A percentile compares a stretch with the other conserved stretches of the same genome.
phyloP scores from a whole-genome alignment of 768 basidiomycete species.

The Fomitopsis serialis region DNA sequence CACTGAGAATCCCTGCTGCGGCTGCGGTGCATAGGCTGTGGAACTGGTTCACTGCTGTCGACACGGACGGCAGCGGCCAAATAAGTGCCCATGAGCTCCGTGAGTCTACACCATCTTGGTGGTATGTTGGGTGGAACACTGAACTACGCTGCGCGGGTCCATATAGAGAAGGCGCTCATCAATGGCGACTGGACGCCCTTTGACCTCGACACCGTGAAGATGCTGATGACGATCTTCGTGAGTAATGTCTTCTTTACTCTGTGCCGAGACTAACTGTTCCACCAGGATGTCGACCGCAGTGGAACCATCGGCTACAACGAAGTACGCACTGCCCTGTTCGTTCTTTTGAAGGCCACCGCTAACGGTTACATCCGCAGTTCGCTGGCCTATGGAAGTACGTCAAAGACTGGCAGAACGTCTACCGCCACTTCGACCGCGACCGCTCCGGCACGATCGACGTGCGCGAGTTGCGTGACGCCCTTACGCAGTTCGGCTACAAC shows the following conservation, averaged over 20 bases:
- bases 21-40: conserved; percentile 45
- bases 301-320: conserved; percentile 81
- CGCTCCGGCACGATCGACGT: conserved; percentile 75
- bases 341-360: background rate
- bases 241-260: conserved; percentile 22
- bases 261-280: background rate
- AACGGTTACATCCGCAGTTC: conserved; percentile 38
- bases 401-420: conserved; percentile 85
- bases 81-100: conserved; percentile 65
- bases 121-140: conserved; percentile 21
- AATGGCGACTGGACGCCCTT: conserved; percentile 78
- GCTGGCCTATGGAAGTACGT: conserved; percentile 78
- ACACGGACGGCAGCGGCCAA: conserved; percentile 60
- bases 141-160: background rate
- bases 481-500: conserved; percentile 74
- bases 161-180: conserved; percentile 40
- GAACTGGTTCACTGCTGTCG: conserved; percentile 69
- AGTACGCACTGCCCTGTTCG: conserved; percentile 33
- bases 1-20: background rate
- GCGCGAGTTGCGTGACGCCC: conserved; percentile 60
- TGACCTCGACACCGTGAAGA: conserved; percentile 82
- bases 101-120: conserved; percentile 34
- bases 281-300: conserved; percentile 62
- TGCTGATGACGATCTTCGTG: conserved; percentile 80
- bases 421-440: conserved; percentile 81